Conservation (phyloP, 2,329 filamentous ascomycete genomes). For the Ophiocordyceps polyrhachis-furcata region DNA sequence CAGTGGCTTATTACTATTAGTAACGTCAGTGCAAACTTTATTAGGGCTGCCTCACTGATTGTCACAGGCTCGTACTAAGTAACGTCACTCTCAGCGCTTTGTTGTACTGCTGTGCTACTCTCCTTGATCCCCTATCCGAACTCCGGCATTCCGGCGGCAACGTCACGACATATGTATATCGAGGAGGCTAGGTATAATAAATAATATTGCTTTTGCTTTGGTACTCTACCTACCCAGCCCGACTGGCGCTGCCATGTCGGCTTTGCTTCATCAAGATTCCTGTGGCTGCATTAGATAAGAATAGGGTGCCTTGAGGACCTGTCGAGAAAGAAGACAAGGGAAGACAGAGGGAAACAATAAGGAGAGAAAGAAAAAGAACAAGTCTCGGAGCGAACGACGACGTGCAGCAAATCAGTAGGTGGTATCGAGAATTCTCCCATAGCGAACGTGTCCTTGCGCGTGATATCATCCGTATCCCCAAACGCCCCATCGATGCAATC, state of each 20-base stretch:
- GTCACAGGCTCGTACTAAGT: neutral
- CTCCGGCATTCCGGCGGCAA: neutral
- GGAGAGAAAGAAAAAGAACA: neutral
- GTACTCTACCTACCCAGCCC: slow-evolving; percentile 1
- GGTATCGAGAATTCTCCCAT: slow-evolving; percentile 8
- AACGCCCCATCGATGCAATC: slow-evolving; percentile 6
- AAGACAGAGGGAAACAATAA: too few relatives aligned
- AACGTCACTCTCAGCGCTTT: slow-evolving; percentile 1
- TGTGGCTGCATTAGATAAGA: neutral
- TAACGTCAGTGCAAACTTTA: neutral
- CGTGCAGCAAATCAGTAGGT: slow-evolving; percentile 1
- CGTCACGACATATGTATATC: neutral
- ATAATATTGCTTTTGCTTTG: slow-evolving; percentile 1
- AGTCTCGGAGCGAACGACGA: slow-evolving; percentile 1
- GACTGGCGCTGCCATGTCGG: slow-evolving; percentile 1
- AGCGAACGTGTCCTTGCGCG: slow-evolving; percentile 7
- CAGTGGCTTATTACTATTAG: too few relatives aligned
- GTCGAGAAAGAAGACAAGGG: neutral
- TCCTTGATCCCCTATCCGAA: neutral
- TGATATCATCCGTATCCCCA: slow-evolving; percentile 5
- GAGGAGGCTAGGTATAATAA: neutral
- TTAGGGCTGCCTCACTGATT: neutral
- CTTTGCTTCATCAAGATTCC: slow-evolving; percentile 6
- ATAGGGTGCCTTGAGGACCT: neutral
- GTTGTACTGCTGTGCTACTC: neutral